Conservation (phyloP, 2,329 filamentous ascomycete species). For the Didymella pomorum region DNA sequence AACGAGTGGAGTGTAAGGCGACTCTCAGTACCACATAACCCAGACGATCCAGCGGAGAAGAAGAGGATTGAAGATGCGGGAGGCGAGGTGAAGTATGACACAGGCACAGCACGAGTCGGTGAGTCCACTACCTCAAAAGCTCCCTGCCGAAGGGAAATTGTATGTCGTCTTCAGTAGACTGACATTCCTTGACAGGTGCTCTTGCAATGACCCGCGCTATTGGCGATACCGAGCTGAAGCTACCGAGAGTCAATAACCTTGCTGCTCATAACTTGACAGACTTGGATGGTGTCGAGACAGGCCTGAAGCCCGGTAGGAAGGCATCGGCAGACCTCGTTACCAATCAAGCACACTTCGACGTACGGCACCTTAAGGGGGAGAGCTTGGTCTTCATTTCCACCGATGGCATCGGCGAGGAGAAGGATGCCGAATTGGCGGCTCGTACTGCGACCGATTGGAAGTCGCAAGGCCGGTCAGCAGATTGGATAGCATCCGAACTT, state of each 20-base stretch:
- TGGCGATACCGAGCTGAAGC: conserved; percentile 35
- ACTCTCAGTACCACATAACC: conserved; percentile 32
- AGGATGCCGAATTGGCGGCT: conserved; percentile 30
- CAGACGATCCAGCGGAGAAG: conserved; percentile 31
- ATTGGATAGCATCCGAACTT: conserved; percentile 30
- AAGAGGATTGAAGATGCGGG: conserved; percentile 35
- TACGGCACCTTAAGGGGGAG: conserved; percentile 27
- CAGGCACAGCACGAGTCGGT: conserved; percentile 31
- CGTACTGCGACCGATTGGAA: conserved; percentile 27
- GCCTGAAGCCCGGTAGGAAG: conserved; percentile 32
- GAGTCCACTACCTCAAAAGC: not conserved
- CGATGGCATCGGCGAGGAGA: conserved; percentile 33
- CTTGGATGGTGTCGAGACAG: conserved; percentile 34
- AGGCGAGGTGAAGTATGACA: conserved; percentile 33
- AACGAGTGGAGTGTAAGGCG: conserved; percentile 30
- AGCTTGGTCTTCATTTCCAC: conserved; percentile 32
- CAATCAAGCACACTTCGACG: conserved; percentile 34
- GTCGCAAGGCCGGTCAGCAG: conserved; percentile 24
- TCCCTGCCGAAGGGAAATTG: not conserved
- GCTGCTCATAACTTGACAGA: conserved; percentile 37
- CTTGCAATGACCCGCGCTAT: conserved; percentile 38
- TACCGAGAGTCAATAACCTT: conserved; percentile 35
- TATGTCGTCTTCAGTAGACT: not conserved
- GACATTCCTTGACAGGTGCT: conserved; percentile 19
- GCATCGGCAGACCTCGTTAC: conserved; percentile 34